Evolutionary conservation across 306 rosid genomes (phyloP).

Genomic region (Fragaria vesca): DNA sequence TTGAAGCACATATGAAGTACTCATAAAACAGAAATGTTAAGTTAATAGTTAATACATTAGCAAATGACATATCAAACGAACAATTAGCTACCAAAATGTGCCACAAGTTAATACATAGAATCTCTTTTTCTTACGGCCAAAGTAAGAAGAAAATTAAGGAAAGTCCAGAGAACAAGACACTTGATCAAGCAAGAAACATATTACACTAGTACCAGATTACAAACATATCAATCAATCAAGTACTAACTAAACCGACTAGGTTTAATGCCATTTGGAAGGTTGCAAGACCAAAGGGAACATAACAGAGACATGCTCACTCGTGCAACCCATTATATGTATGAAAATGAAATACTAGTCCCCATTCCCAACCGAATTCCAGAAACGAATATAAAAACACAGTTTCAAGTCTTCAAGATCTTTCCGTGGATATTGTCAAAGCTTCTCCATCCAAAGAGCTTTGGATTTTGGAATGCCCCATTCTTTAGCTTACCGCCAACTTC

Average conservation of each 20-base stretch:
- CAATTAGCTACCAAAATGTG: too few species aligned
- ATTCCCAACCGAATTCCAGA: conserved; percentile 3
- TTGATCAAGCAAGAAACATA: not conserved
- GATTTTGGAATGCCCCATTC: conserved; percentile 19
- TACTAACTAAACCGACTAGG: conserved; percentile 2
- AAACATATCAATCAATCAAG: not conserved
- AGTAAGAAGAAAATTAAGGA: not conserved
- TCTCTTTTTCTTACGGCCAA: not conserved
- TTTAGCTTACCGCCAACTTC: conserved; percentile 29
- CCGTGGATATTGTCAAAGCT: not conserved
- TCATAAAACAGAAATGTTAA: too few species aligned
- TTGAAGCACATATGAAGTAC: too few species aligned
- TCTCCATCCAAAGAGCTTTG: conserved; percentile 21
- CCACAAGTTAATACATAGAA: not conserved
- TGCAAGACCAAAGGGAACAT: conserved; percentile 27
- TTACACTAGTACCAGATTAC: not conserved
- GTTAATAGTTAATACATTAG: too few species aligned
- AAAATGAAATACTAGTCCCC: not conserved
- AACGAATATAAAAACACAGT: conserved; percentile 3
- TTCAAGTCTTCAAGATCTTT: conserved; percentile 11
- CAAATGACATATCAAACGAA: too few species aligned
- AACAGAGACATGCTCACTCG: conserved; percentile 22
- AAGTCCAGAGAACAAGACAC: not conserved
- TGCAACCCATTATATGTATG: conserved; percentile 13
- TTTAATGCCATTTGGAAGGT: conserved; percentile 18